phyloP scores from a whole-genome alignment of 371 early-diverging fungal genomes.

The Actinomucor elegans region DNA sequence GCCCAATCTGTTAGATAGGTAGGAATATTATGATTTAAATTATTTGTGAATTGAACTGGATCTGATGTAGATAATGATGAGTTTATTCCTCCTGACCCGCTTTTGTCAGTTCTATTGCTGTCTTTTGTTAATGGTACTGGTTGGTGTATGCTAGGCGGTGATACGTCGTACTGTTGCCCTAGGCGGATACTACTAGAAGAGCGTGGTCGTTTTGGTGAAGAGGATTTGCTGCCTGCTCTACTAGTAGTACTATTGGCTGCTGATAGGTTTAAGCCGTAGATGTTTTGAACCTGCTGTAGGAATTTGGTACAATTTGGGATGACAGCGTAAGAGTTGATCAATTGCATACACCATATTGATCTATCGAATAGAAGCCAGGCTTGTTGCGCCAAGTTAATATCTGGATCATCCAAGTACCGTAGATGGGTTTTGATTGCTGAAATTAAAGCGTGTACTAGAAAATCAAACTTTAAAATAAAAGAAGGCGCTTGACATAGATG shows the following conservation, averaged over 20 bases:
- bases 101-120: not conserved
- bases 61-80: too few relatives aligned
- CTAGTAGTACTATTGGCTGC: not conserved
- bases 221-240: too few relatives aligned
- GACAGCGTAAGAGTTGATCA: conserved; percentile 23
- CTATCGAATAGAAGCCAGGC: conserved; percentile 39
- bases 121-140: not conserved
- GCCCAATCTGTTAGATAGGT: not conserved
- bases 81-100: too few relatives aligned
- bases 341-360: conserved; percentile 27
- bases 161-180: not conserved
- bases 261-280: conserved; percentile 15
- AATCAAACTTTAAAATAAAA: conserved; percentile 32
- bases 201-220: not conserved
- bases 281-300: conserved; percentile 31
- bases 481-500: conserved; percentile 25
- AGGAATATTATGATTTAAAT: not conserved
- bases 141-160: not conserved
- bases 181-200: not conserved
- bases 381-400: conserved; percentile 28
- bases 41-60: too few relatives aligned
- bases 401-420: conserved; percentile 20
- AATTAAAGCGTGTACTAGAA: conserved; percentile 23
- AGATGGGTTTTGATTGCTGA: conserved; percentile 32
- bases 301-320: conserved; percentile 42